Base-by-base conservation (phyloP, 164 flowering plant genomes). In the Dillenia suffruticosa region DNA sequence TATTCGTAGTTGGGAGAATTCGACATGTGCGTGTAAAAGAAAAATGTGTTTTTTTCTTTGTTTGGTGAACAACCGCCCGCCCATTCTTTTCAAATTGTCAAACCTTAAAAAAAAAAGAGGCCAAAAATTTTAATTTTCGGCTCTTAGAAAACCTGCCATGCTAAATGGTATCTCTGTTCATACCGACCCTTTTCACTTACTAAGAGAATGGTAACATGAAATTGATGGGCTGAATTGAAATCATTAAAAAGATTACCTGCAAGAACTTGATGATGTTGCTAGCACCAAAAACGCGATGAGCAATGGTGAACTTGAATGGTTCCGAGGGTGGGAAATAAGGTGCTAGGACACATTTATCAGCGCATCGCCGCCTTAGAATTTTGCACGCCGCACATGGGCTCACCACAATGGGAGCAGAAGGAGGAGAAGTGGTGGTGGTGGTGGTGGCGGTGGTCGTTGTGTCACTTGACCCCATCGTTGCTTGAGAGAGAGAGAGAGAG, bases 341-440 rank as follows among this genome's bases (percentile, higher is more conserved):
- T 0, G 86, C 86, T 68, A 82, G 55, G 14, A 82, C 79, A 22
- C 86, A 82, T 66, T 80, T 77, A 45, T 80, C 80, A 1, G 73
- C 80, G 40, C 86, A 82, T 19, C 86, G 53, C 32, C 86, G 71
- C 62, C 86, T 49, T 17, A 82, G 50, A 15, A 82, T 79, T 70
- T 80, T 82, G 59, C 86, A 82, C 1, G 86, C 83, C 1, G 86
- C 86, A 22, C 86, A 82, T 32, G 86, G 86, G 63, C 78, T 79
- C 1, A 76, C 32, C 2, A 81, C 58, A 2, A 81, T 72, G n/a
- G 64, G 49, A 8, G 74, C 63, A 10, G 57, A 22, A 0, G 63
- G 61, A 16, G 70, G 13, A 13, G 65, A 8, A 52, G 24, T 17
- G 32, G 5, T 0, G 22, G 55, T 12, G 71, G 11, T 2, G 72